Evolutionary conservation across 768 basidiomycete species (phyloP), one percentile per base, ranked within the genome.

Genomic region (Boletus sp.): DNA sequence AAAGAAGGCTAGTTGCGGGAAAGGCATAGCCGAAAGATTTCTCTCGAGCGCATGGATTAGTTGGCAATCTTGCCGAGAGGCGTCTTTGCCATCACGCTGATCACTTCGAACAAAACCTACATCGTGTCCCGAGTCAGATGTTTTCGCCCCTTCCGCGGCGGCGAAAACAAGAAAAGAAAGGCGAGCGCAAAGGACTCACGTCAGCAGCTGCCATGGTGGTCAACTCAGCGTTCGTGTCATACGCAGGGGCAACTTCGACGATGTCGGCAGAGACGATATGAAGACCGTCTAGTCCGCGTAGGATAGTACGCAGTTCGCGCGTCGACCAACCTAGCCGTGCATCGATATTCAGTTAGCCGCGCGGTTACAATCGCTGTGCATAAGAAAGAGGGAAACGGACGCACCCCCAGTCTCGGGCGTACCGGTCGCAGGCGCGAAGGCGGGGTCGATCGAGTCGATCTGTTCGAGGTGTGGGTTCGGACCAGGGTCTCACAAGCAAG

Each of bases 161-260:
- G 10, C 9, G 15, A 24, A 14, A 47, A n/a, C 6, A 46, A 7
- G 11, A 47, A 30, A 30, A 2, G 5, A 11, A 2, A 24, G 5
- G 1, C 18, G 10, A 44, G 17, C 24, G 24, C 24, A 24, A 35
- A 24, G 9, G 32, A 75, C 81, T 68, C 67, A 81, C 77, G 61
- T 85, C 83, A 0, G 83, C 84, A 28, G 84, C 84, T 2, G 83
- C 82, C 77, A 85, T 82, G 11, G 82, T 81, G 4, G 84, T 85
- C 52, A 83, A 74, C 63, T 85, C 84, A 14, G 83, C 84, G 55
- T 83, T 84, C 8, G 78, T 79, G 57, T 90, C 90, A 65, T 92
- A 90, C 7, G 90, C 88, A 15, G 90, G 91, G 1, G 89, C 86
- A 24, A 92, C 91, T 67, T 93, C 91, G 46, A 93, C 91, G 44